Percentiles rank a stretch among this genome's conserved stretches.
These are phyloP conservation scores for Cladorrhinum samala DNA, from an alignment of 495 filamentous ascomycete species.

Conservation along the genomic window DNA sequence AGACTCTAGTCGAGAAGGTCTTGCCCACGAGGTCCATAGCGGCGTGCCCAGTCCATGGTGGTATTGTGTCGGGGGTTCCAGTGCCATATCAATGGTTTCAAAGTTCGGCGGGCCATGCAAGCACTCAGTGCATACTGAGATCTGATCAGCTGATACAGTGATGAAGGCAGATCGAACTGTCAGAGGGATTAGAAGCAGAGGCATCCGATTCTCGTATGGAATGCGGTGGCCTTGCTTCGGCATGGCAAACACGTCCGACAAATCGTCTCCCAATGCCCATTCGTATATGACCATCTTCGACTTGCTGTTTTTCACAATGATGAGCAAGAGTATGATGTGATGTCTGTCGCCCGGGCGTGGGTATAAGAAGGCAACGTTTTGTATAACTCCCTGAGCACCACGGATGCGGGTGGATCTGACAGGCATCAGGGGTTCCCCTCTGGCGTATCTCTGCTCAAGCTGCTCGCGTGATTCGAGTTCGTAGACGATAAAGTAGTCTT, in stretches of 20 bases:
- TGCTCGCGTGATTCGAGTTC: conserved; percentile 47
- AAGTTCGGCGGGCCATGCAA: conserved; percentile 45
- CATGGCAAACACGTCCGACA: conserved; percentile 30
- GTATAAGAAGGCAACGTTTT: conserved; percentile 83
- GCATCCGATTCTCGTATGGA: conserved; percentile 54
- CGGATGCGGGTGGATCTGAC: conserved; percentile 50
- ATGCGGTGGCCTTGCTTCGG: conserved; percentile 46
- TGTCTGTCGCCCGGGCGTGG: conserved; percentile 56
- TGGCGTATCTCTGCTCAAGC: conserved; percentile 36
- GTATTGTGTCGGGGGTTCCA: conserved; percentile 26
- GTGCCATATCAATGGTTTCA: conserved; percentile 27
- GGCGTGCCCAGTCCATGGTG: conserved; percentile 37
- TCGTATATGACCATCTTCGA: conserved; percentile 66
- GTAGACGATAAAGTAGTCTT: conserved; percentile 51
- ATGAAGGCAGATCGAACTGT: conserved; percentile 59
- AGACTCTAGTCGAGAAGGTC: conserved; percentile 55
- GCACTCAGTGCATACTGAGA: conserved; percentile 55
- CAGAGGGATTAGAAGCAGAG: conserved; percentile 63
- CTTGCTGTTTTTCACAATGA: conserved; percentile 54
- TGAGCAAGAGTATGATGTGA: conserved; percentile 69
- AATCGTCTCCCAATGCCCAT: conserved; percentile 53
- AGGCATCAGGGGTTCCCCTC: conserved; percentile 30
- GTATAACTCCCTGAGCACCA: conserved; percentile 62
- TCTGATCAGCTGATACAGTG: conserved; percentile 51
- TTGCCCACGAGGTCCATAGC: conserved; percentile 62